phyloP scores from a whole-genome alignment of 2,329 filamentous ascomycete genomes.

The Nectriaceae sp. region DNA sequence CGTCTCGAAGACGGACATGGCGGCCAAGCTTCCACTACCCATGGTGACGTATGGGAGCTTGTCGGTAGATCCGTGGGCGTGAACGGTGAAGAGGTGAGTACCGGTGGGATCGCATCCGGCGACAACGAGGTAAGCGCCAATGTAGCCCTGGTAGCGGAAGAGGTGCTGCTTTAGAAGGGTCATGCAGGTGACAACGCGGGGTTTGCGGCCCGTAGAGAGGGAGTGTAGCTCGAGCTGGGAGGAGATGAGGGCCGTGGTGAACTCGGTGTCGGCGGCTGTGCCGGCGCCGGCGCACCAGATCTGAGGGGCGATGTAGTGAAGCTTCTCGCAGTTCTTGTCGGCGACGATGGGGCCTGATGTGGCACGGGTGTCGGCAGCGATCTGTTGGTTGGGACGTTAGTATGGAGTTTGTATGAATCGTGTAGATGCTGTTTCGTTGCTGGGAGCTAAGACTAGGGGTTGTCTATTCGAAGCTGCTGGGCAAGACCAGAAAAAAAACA shows the following conservation, averaged over 20 bases:
- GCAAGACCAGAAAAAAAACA: neutral
- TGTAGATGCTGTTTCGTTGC: slow-evolving; percentile 7
- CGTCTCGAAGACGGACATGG: slow-evolving; percentile 98
- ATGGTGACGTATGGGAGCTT: slow-evolving; percentile 99
- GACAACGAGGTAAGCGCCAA: slow-evolving; percentile 96
- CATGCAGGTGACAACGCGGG: slow-evolving; percentile 98
- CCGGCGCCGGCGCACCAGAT: slow-evolving; percentile 99
- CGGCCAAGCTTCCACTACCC: slow-evolving; percentile 92
- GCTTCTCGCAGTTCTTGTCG: slow-evolving; percentile 99
- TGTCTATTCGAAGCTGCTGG: slow-evolving; percentile 8
- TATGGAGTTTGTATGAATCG: slow-evolving; percentile 2
- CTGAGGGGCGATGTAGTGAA: slow-evolving; percentile 97
- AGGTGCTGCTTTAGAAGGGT: slow-evolving; percentile 99
- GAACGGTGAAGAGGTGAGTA: slow-evolving; percentile 93
- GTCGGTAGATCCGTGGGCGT: slow-evolving; percentile 97
- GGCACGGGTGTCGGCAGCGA: slow-evolving; percentile 96
- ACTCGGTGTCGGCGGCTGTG: slow-evolving; percentile 97
- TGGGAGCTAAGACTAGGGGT: no score
- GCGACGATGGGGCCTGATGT: slow-evolving; percentile 97
- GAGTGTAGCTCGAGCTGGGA: slow-evolving; percentile 98
- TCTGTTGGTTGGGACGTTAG: slow-evolving; percentile 51
- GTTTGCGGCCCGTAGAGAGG: slow-evolving; percentile 93
- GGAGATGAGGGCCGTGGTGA: slow-evolving; percentile 97
- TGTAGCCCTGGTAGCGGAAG: slow-evolving; percentile 97
- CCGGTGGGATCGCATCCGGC: slow-evolving; percentile 96